Evolutionary conservation across 192 early-diverging fungal genomes (phyloP), one percentile per base, ranked within the genome.

Genomic region (Coemansia pectinata): DNA sequence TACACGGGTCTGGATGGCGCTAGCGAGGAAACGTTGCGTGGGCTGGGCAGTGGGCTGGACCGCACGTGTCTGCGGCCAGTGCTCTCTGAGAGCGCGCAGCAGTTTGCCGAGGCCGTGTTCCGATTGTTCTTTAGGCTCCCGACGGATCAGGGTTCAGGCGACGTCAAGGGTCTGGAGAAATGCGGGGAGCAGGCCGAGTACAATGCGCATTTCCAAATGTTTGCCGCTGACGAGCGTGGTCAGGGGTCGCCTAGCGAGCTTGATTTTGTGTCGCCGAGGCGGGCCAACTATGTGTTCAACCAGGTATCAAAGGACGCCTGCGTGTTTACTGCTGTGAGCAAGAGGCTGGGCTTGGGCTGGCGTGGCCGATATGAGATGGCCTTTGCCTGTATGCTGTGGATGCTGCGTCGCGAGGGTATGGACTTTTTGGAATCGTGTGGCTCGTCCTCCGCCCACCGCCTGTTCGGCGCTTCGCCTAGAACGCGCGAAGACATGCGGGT

Each of bases 221-320:
- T 61, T 2, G 2, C n/a, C 8, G 59, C 59, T 9, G 59, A 23
- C 1, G 59, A 61, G 59, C 59, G 59, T 9, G 59, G 59, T 0
- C 36, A 3, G 9, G 59, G 59, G 19, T 61, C 59, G 36, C 59
- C 59, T 8, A 23, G 34, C 34, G 59, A 36, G 34, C 33, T 61
- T 7, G 59, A 61, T n/a, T 61, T 39, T 61, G 59, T 40, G 59
- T 61, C 59, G 59, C 59, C 59, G 17, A n/a, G 59, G 9, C 34
- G 59, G 3, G 59, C 36, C 34, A 61, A 40, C 38, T 61, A 40
- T 41, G 36, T 39, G 2, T 61, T 61, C 2, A 38, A 25, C 59
- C 59, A 5, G n/a, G 59, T 36, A 2, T n/a, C 59, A 1, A 19
- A 19, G 6, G 34, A 61, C 36, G n/a, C n/a, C 11, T 40, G 59